phyloP scores from a whole-genome alignment of 2,329 filamentous ascomycete species.

The Penicillium italicum region DNA sequence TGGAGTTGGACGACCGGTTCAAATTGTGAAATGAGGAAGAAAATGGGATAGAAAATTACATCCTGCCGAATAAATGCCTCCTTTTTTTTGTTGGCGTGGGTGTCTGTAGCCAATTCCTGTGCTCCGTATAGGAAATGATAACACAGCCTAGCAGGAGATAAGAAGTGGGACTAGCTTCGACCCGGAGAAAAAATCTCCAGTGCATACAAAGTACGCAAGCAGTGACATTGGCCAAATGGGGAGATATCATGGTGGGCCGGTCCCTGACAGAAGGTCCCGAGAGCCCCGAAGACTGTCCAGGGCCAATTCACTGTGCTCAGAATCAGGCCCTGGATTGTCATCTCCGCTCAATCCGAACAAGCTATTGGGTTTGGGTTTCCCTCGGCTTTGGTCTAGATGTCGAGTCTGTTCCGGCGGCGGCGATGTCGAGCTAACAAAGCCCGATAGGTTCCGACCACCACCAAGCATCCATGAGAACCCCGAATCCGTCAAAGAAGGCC shows the following conservation, averaged over 20 bases:
- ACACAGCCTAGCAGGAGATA: neutral
- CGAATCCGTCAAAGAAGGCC: conserved; percentile 45
- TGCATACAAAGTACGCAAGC: conserved; percentile 1
- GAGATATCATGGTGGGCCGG: conserved; percentile 3
- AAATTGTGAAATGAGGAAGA: neutral
- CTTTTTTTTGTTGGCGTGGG: neutral
- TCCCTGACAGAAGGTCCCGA: conserved; percentile 21
- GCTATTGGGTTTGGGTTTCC: conserved; percentile 31
- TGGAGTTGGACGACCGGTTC: neutral
- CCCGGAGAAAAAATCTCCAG: neutral
- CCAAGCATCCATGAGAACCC: conserved; percentile 52
- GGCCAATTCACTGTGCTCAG: conserved; percentile 40
- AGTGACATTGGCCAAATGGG: neutral
- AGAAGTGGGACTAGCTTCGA: neutral
- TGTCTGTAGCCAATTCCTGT: neutral
- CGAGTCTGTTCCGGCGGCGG: conserved; percentile 44
- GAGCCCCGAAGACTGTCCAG: conserved; percentile 38
- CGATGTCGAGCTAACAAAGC: conserved; percentile 47
- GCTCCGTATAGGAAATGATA: neutral
- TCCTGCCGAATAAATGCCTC: neutral
- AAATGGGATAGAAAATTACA: neutral
- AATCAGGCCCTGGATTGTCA: conserved; percentile 25
- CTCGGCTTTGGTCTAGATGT: conserved; percentile 29
- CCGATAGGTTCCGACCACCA: conserved; percentile 42
- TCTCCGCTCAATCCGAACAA: conserved; percentile 36